Conservation (phyloP, 805 yeast genomes). For the Starmerella floricola region DNA sequence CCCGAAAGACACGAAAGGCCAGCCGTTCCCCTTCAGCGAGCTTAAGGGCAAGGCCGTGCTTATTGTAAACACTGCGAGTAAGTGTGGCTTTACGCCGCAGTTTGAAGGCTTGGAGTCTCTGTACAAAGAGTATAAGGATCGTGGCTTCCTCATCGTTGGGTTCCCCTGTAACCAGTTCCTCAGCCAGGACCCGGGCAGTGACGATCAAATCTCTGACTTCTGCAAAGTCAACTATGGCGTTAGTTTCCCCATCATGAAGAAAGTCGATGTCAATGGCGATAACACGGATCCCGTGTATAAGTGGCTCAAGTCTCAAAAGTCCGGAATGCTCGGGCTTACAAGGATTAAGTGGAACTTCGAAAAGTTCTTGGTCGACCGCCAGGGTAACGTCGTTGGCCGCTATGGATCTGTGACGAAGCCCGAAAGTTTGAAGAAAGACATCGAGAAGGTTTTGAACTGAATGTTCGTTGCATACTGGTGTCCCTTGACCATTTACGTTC, state of each 20-base stretch:
- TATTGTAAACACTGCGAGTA: slow-evolving; percentile 79
- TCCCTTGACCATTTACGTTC: too few species aligned
- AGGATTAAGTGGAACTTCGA: slow-evolving; percentile 74
- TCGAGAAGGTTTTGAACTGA: slow-evolving; percentile 51
- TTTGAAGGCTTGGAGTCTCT: slow-evolving; percentile 60
- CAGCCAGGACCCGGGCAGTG: slow-evolving; percentile 60
- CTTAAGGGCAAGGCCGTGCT: slow-evolving; percentile 72
- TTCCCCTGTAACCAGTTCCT: slow-evolving; percentile 92
- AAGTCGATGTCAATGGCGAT: slow-evolving; percentile 82
- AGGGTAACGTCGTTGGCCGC: slow-evolving; percentile 52
- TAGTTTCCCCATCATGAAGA: slow-evolving; percentile 74
- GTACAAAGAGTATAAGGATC: slow-evolving; percentile 49
- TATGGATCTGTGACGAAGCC: slow-evolving; percentile 65
- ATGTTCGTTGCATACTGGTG: too few species aligned
- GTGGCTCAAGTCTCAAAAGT: slow-evolving; percentile 57
- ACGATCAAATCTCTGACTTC: slow-evolving; percentile 57
- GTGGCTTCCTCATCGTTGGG: slow-evolving; percentile 59
- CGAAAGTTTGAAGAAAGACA: slow-evolving; percentile 40
- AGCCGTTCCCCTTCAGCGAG: slow-evolving; percentile 47
- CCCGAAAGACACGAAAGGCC: slow-evolving; percentile 49
- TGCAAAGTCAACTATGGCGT: slow-evolving; percentile 81
- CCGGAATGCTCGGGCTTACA: slow-evolving; percentile 51
- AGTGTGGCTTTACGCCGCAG: slow-evolving; percentile 72
- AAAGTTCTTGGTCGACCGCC: slow-evolving; percentile 49
- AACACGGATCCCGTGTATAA: slow-evolving; percentile 69